These are phyloP conservation scores for Phallus indusiatus DNA, from an alignment of 768 basidiomycete species.

Conservation along the genomic window DNA sequence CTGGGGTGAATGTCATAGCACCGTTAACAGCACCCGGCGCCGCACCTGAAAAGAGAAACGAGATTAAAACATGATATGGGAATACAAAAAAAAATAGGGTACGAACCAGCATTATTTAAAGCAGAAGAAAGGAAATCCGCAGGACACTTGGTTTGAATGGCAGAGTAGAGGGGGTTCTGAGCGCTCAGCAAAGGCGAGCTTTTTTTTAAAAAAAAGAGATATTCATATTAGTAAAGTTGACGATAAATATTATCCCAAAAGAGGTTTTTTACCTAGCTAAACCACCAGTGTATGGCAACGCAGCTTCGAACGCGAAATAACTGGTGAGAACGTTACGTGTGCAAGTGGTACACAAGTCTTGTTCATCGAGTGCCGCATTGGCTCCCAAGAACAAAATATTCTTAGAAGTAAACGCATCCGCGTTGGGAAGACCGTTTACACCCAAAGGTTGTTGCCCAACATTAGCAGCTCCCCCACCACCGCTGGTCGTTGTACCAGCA, in stretches of 20 bases:
- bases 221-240: no score
- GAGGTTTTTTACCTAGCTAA: conserved; percentile 26
- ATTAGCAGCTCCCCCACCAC: not conserved
- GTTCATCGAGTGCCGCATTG: conserved; percentile 35
- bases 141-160: conserved; percentile 58
- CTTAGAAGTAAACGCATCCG: conserved; percentile 39
- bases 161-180: conserved; percentile 58
- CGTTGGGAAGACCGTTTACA: conserved; percentile 35
- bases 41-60: not conserved
- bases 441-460: conserved; percentile 11
- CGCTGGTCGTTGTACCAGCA: conserved; percentile 15
- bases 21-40: not conserved
- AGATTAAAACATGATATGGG: no score
- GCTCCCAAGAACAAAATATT: conserved; percentile 82
- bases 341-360: conserved; percentile 71
- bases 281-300: conserved; percentile 68
- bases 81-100: no score
- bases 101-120: conserved; percentile 54
- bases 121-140: conserved; percentile 56
- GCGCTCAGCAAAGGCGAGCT: conserved; percentile 55
- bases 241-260: no score
- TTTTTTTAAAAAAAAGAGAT: no score
- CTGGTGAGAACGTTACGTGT: conserved; percentile 62
- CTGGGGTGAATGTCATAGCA: not conserved
- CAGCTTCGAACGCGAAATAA: conserved; percentile 71